Percentiles rank a stretch among this genome's conserved stretches.
Evolutionary conservation across 2,329 filamentous ascomycete species (phyloP).

Genomic region (Aspergillus costaricaensis): DNA sequence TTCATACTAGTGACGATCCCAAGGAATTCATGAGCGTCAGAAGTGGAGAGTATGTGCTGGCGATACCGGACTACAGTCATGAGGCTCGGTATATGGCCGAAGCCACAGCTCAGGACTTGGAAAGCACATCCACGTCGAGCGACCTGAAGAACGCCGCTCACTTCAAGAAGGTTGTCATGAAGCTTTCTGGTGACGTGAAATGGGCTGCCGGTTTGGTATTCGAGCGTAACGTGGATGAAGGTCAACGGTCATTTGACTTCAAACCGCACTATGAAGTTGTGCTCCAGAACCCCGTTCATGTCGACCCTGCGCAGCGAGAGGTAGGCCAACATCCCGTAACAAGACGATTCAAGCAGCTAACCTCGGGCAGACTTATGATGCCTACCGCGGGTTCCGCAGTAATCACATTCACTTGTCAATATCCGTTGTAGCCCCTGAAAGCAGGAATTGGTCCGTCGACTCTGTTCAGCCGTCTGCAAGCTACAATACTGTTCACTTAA

Average conservation of each 20-base stretch:
- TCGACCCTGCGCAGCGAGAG: constrained; percentile 58
- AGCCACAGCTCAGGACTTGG: constrained; percentile 52
- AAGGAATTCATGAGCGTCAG: constrained; percentile 94
- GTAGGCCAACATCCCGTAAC: constrained; percentile 32
- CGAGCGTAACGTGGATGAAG: constrained; percentile 74
- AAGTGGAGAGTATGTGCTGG: constrained; percentile 91
- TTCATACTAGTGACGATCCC: constrained; percentile 82
- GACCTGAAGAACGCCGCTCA: constrained; percentile 71
- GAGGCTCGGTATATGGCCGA: constrained; percentile 69
- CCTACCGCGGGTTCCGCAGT: constrained; percentile 95
- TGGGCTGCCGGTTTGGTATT: constrained; percentile 92
- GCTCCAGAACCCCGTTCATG: constrained; percentile 75
- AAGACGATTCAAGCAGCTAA: background rate
- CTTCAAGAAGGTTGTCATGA: constrained; percentile 99
- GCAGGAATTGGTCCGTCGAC: constrained; percentile 80
- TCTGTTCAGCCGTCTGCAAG: constrained; percentile 77
- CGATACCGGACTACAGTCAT: constrained; percentile 89
- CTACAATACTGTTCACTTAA: constrained; percentile 95
- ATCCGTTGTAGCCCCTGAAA: constrained; percentile 81
- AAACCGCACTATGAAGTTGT: constrained; percentile 89
- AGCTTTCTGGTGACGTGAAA: constrained; percentile 91
- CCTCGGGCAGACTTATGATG: constrained; percentile 69
- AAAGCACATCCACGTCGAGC: constrained; percentile 63
- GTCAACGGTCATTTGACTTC: constrained; percentile 80
- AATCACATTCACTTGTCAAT: constrained; percentile 95